Conservation (phyloP, 192 early-diverging fungal species). For the Phycomyces nitens region DNA sequence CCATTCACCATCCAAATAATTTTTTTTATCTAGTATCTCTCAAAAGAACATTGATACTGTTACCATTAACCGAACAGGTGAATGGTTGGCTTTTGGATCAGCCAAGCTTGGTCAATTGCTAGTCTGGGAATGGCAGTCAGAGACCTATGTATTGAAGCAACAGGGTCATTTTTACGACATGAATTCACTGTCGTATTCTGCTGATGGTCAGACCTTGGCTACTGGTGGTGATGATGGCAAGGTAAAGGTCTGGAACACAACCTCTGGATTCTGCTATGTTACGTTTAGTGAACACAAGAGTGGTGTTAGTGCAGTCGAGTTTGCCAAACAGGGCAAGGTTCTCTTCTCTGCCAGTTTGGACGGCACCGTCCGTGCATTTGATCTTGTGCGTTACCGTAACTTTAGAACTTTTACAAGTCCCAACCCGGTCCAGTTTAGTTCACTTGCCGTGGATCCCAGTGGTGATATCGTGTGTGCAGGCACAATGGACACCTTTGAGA, state of each 20-base stretch:
- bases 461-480: constrained; percentile 97
- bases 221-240: constrained; percentile 97
- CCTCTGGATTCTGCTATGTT: constrained; percentile 96
- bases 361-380: constrained; percentile 98
- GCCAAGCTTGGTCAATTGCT: constrained; percentile 90
- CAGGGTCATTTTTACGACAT: constrained; percentile 97
- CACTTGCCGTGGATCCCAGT: constrained; percentile 91
- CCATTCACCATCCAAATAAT: background rate
- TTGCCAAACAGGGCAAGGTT: constrained; percentile 90
- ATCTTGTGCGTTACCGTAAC: constrained; percentile 96
- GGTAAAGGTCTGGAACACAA: constrained; percentile 97
- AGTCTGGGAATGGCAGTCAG: constrained; percentile 99
- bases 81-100: constrained; percentile 97
- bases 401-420: constrained; percentile 97
- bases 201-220: constrained; percentile 90
- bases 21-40: constrained; percentile 65
- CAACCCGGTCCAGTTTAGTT: constrained; percentile 90
- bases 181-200: constrained; percentile 82
- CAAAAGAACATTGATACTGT: constrained; percentile 89
- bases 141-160: constrained; percentile 98
- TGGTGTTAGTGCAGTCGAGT: constrained; percentile 77
- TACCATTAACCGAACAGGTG: constrained; percentile 85
- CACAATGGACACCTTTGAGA: constrained; percentile 91
- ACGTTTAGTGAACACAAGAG: constrained; percentile 93
- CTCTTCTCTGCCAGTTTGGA: constrained; percentile 93